Percentiles rank a stretch among this genome's conserved stretches.
Evolutionary conservation across 2,329 filamentous ascomycete species (phyloP).

Genomic region (Cylindrodendrum hubeiense): DNA sequence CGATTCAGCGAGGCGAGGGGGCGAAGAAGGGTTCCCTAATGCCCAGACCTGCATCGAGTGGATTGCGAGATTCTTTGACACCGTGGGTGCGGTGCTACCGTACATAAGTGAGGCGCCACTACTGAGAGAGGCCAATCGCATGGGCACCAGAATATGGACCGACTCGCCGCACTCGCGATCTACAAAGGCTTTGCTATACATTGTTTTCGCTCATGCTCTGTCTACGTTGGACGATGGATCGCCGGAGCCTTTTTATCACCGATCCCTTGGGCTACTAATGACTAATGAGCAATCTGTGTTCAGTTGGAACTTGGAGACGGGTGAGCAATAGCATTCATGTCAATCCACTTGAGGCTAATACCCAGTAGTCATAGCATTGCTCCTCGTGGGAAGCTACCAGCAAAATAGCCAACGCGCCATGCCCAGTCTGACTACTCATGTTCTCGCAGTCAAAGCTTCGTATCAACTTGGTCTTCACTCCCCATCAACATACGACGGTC

Average conservation of each 20-base stretch:
- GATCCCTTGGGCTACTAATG: slow-evolving; percentile 41
- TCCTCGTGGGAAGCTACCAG: slow-evolving; percentile 48
- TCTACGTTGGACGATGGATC: slow-evolving; percentile 31
- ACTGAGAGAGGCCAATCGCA: slow-evolving; percentile 34
- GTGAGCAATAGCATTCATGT: slow-evolving; percentile 13
- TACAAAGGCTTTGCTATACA: slow-evolving; percentile 41
- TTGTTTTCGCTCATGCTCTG: slow-evolving; percentile 47
- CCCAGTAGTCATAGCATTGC: slow-evolving; percentile 45
- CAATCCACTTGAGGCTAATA: not conserved
- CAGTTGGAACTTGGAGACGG: slow-evolving; percentile 34
- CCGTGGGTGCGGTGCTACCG: slow-evolving; percentile 43
- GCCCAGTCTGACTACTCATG: slow-evolving; percentile 48
- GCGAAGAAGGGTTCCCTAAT: slow-evolving; percentile 31
- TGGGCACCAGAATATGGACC: slow-evolving; percentile 15
- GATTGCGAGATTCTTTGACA: slow-evolving; percentile 45
- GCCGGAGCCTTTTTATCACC: slow-evolving; percentile 45
- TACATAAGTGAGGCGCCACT: slow-evolving; percentile 41
- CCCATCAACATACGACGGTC: slow-evolving; percentile 41
- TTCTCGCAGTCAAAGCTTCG: slow-evolving; percentile 46
- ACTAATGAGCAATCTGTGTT: slow-evolving; percentile 39
- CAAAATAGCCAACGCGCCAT: slow-evolving; percentile 51
- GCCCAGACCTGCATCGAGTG: slow-evolving; percentile 32
- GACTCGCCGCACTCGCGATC: slow-evolving; percentile 25
- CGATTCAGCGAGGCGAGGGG: not conserved
- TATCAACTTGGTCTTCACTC: slow-evolving; percentile 52